Evolutionary conservation across 2,329 filamentous ascomycete genomes (phyloP), one percentile per base, ranked within the genome.

Genomic region (Alternaria metachromatica): DNA sequence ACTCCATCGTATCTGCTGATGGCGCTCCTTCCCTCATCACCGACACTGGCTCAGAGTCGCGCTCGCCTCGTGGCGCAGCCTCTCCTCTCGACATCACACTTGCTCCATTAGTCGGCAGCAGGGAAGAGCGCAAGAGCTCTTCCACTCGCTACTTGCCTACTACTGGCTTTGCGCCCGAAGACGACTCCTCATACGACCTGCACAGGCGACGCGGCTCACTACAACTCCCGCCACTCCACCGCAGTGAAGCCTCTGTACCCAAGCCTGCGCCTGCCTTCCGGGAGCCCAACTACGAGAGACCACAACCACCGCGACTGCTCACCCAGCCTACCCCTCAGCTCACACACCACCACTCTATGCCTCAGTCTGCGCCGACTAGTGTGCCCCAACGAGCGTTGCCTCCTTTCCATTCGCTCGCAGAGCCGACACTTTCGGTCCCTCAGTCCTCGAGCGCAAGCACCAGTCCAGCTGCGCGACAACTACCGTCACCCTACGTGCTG

Each of bases 1-100:
- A 85, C 69, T 90, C 88, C 3, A 87, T 90, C 57, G 84, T 86
- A 43, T 92, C 90, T 3, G 81, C 86, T 15, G 89, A 91, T 48
- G 83, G 84, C 28, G 87, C 89, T 5, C 90, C 90, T 7, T 92
- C 90, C 1, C 84, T 93, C 66, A 84, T 92, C 54, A 93, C 92
- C 0, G 92, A 96, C 76, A 81, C 76, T 53, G 83, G 82, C 20
- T 84, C 83, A 25, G 79, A 82, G 64, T 81, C 82, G 4, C 79
- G 83, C 53, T 85, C 83, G 50, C 83, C 83, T 21, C 80, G 80
- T 55, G 79, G 80, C 58, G 80, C 80, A 25, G 77, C 79, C n/a
- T 84, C 82, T 4, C 81, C 80, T 15, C 80, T 84, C n/a, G 82
- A 85, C 66, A 80, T 83, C 33, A 76, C 76, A 12, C 72, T 80